Evolutionary conservation across 106 monocot genomes (phyloP).

Genomic region (Acanthochlamys bracteata): DNA sequence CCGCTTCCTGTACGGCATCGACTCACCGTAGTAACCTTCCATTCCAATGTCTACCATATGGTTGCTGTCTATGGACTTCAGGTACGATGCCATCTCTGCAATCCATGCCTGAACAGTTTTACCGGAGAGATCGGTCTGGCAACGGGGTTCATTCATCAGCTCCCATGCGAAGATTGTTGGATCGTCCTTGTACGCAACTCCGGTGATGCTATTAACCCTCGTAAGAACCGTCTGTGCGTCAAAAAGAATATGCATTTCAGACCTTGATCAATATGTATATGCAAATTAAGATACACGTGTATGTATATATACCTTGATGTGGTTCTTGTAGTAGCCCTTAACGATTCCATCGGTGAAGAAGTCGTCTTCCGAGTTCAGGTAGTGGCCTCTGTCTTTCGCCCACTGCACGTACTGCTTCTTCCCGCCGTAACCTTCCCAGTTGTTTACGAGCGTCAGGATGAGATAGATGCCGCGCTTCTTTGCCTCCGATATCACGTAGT

Average conservation of each 20-base stretch:
- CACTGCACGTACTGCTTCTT: slow-evolving; percentile 13
- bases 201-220: slow-evolving; percentile 41
- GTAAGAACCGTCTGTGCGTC: slow-evolving; percentile 27
- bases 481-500: slow-evolving; percentile 8
- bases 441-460: slow-evolving; percentile 9
- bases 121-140: slow-evolving; percentile 41
- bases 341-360: slow-evolving; percentile 1
- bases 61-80: slow-evolving; percentile 4
- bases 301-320: slow-evolving; percentile 24
- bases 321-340: slow-evolving; percentile 29
- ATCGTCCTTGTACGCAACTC: slow-evolving; percentile 40
- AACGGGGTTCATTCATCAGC: slow-evolving; percentile 53
- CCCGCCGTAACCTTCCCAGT: slow-evolving; percentile 1
- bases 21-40: slow-evolving; percentile 11
- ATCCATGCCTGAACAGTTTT: slow-evolving; percentile 22
- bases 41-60: slow-evolving; percentile 11
- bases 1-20: slow-evolving; percentile 10
- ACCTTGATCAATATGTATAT: not conserved
- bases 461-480: slow-evolving; percentile 3
- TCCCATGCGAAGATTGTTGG: slow-evolving; percentile 51
- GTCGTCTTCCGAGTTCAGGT: slow-evolving; percentile 2
- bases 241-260: not conserved
- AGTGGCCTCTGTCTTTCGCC: slow-evolving; percentile 9
- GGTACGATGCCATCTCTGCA: slow-evolving; percentile 3
- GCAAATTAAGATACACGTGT: too few species aligned